phyloP scores from a whole-genome alignment of 2,329 filamentous ascomycete genomes.

The Rosellinia necatrix region DNA sequence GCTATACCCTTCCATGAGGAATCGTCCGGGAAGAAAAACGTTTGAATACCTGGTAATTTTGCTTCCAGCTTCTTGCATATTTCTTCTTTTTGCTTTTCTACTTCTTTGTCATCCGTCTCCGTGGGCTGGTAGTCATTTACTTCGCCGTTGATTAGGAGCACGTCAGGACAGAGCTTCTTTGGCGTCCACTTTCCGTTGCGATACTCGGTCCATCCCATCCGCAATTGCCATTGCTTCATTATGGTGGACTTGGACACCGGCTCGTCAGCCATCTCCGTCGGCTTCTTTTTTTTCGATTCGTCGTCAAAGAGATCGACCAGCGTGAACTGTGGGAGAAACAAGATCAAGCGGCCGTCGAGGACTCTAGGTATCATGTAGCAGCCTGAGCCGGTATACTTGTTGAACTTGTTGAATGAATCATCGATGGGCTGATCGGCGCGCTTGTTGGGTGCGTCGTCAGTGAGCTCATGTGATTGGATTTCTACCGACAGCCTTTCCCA shows the following conservation, averaged over 20 bases:
- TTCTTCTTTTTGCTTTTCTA: not conserved
- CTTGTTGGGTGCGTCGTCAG: not conserved
- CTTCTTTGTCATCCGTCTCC: not conserved
- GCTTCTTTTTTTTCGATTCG: not conserved
- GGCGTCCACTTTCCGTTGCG: not conserved
- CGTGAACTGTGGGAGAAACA: not conserved
- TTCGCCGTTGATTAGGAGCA: not conserved
- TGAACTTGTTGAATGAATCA: too few species aligned
- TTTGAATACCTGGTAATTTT: not conserved
- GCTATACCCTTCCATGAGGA: not conserved
- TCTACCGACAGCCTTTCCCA: constrained; percentile 1
- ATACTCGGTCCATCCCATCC: constrained; percentile 6
- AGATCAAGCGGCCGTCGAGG: not conserved
- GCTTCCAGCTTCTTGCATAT: not conserved
- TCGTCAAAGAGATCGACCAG: not conserved
- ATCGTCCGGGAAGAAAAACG: not conserved
- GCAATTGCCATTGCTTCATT: not conserved
- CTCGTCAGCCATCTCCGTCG: not conserved
- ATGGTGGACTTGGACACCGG: not conserved
- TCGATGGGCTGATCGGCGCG: too few species aligned
- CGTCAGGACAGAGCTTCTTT: not conserved
- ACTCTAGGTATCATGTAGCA: not conserved
- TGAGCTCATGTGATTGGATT: not conserved
- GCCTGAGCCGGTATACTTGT: not conserved
- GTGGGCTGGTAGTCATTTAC: not conserved